Percentiles rank a stretch among this genome's conserved stretches.
Conservation (phyloP, 1,139 yeast genomes). For the Yamadazyma diddensiae region DNA sequence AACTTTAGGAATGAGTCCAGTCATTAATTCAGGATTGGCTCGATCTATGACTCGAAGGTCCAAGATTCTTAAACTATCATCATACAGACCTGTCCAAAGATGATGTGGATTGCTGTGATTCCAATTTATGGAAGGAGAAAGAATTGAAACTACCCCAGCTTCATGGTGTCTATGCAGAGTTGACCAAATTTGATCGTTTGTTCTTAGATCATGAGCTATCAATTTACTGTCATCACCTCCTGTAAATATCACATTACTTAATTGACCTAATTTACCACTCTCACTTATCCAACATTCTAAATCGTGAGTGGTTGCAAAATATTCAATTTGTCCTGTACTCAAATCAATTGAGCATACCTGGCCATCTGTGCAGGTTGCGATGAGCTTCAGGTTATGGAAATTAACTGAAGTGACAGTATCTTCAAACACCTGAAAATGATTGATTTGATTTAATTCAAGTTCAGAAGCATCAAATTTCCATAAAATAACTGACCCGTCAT, state of each 20-base stretch:
- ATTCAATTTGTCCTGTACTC: conserved; percentile 11
- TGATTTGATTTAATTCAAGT: conserved; percentile 9
- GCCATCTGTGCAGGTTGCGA: conserved; percentile 65
- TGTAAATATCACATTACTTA: conserved; percentile 62
- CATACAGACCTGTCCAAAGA: conserved; percentile 90
- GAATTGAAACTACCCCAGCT: conserved; percentile 85
- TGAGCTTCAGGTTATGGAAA: conserved; percentile 46
- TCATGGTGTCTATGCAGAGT: conserved; percentile 61
- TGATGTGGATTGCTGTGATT: conserved; percentile 43
- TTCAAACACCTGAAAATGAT: conserved; percentile 11
- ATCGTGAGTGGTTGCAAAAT: conserved; percentile 43
- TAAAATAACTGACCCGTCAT: conserved; percentile 67
- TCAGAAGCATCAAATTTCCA: conserved; percentile 47
- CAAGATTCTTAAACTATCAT: conserved; percentile 67
- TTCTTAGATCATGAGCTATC: conserved; percentile 72
- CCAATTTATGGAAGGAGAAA: conserved; percentile 46
- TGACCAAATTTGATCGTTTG: conserved; percentile 47
- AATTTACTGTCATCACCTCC: conserved; percentile 90
- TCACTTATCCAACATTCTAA: conserved; percentile 90
- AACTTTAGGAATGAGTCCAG: conserved; percentile 49
- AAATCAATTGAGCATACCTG: conserved; percentile 35
- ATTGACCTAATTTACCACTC: conserved; percentile 57
- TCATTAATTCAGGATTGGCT: conserved; percentile 33
- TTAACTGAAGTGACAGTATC: conserved; percentile 59
- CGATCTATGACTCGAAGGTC: conserved; percentile 63